A percentile compares a stretch with the other conserved stretches of the same genome.
These are phyloP conservation scores for Otatea glauca DNA, from an alignment of 176 grass and related monocot genomes.

Conservation along the genomic window DNA sequence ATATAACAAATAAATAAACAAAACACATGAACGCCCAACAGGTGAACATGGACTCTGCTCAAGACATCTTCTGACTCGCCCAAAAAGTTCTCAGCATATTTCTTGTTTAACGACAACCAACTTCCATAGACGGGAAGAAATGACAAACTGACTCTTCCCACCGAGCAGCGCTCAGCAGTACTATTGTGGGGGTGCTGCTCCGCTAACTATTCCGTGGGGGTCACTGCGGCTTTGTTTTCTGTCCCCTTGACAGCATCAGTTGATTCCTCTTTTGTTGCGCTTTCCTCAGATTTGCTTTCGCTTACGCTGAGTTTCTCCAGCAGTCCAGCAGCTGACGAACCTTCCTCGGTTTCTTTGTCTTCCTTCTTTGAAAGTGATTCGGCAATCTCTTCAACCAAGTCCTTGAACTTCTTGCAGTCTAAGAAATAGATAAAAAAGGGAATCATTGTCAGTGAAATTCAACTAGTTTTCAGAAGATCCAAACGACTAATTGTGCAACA, in stretches of 20 bases:
- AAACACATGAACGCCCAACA: not conserved
- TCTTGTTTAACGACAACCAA: conserved; percentile 27
- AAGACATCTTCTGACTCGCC: conserved; percentile 27
- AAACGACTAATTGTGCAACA: not conserved
- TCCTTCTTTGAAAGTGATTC: conserved; percentile 51
- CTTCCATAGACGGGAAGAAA: not conserved
- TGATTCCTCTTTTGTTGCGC: conserved; percentile 8
- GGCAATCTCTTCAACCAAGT: conserved; percentile 60
- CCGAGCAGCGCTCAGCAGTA: conserved; percentile 4
- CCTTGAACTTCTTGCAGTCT: conserved; percentile 80
- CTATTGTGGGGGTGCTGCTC: not conserved
- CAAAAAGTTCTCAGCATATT: conserved; percentile 37
- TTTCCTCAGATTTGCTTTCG: conserved; percentile 49
- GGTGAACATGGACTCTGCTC: conserved; percentile 24
- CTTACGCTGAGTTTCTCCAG: conserved; percentile 67
- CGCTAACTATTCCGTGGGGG: conserved; percentile 35
- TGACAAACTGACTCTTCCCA: conserved; percentile 24
- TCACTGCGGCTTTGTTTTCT: conserved; percentile 26
- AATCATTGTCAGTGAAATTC: conserved; percentile 31
- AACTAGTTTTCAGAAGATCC: conserved; percentile 22
- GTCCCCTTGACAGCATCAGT: conserved; percentile 18
- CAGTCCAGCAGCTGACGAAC: conserved; percentile 45
- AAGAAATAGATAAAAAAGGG: conserved; percentile 1
- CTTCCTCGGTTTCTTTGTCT: conserved; percentile 41
- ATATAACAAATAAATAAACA: conserved; percentile 24